Base-by-base conservation (phyloP, 257 asterid genomes). In the Nicotiana paniculata region DNA sequence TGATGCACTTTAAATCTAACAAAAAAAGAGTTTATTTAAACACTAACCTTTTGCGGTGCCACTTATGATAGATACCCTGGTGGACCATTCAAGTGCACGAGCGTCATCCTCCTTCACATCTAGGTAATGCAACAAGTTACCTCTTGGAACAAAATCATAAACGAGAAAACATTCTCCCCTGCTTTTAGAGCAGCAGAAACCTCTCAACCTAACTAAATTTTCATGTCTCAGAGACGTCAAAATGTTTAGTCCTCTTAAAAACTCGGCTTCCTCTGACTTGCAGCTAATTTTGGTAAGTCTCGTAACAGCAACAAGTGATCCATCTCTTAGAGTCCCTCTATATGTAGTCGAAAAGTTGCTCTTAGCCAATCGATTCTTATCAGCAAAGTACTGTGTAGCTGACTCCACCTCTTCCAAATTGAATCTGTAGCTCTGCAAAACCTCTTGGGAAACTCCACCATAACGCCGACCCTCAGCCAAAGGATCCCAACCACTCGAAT, bases 401-500 rank as follows among this genome's bases (percentile, higher is more conserved):
- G 92, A 87, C 83, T 96, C 99, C 3, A 96, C 77, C 86, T 93
- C 99, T 84, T 92, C 96, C 69, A 91, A 88, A 84, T 93, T 92
- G 81, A 94, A 91, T 91, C 91, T 83, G 77, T 91, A 94, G 69
- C 65, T 87, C 88, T 89, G 91, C 90, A 91, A 84, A 33, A 87
- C 90, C 85, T 93, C 99, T 57, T 90, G 94, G 5, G 93, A 85
- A 13, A 87, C 90, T 57, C 85, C 90, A 62, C 95, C 93, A 79
- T 90, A 93, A 4, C 93, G 87, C 13, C 95, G 91, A 24, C 89
- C 98, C 87, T 95, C 99, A 2, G 96, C 96, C 63, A 93, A 79
- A 3, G 97, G 98, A 83, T 95, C 99, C 99, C 99, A 95, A 10
- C 98, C 98, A 3, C 82, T 91, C 1, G 99, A 87, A 86, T 95